Percentiles rank a stretch among this genome's conserved stretches.
These are phyloP conservation scores for Pythium monospermum DNA, from an alignment of 352 stramenopile species.

Conservation along the genomic window DNA sequence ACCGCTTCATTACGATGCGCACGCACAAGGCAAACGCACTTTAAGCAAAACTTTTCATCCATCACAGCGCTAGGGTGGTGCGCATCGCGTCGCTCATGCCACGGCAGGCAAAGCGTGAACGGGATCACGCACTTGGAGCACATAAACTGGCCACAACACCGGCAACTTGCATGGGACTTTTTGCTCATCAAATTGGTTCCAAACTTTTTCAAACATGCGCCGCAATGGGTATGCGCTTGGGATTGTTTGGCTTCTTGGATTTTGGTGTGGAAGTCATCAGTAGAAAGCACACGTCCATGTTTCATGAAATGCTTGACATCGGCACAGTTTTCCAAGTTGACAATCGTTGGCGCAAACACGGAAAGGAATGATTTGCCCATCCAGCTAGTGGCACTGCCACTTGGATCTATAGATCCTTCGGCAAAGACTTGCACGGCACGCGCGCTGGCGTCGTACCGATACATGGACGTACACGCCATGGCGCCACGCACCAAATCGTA, in stretches of 20 bases:
- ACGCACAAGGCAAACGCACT: slow-evolving; percentile 64
- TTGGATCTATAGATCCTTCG: slow-evolving; percentile 50
- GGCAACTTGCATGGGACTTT: slow-evolving; percentile 38
- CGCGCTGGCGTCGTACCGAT: slow-evolving; percentile 43
- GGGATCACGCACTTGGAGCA: slow-evolving; percentile 60
- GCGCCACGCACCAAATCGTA: slow-evolving; percentile 49
- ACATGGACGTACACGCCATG: slow-evolving; percentile 60
- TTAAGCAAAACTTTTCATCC: slow-evolving; percentile 70
- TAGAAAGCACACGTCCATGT: slow-evolving; percentile 64
- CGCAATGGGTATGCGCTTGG: slow-evolving; percentile 31
- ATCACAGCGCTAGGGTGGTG: slow-evolving; percentile 63
- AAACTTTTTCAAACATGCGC: slow-evolving; percentile 45
- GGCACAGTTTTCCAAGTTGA: slow-evolving; percentile 60
- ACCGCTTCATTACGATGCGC: slow-evolving; percentile 44
- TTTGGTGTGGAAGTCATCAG: slow-evolving; percentile 22
- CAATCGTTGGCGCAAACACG: slow-evolving; percentile 50
- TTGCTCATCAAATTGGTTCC: slow-evolving; percentile 37
- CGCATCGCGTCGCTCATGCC: slow-evolving; percentile 38
- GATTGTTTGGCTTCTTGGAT: slow-evolving; percentile 11
- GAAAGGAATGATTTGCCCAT: slow-evolving; percentile 57
- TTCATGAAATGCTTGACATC: slow-evolving; percentile 84
- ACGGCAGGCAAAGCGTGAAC: slow-evolving; percentile 53
- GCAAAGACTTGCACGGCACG: slow-evolving; percentile 65
- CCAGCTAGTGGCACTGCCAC: slow-evolving; percentile 41
- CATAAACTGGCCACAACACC: slow-evolving; percentile 45